These are phyloP conservation scores for Quambalaria eucalypti DNA, from an alignment of 1,284 basidiomycete species.

Conservation along the genomic window DNA sequence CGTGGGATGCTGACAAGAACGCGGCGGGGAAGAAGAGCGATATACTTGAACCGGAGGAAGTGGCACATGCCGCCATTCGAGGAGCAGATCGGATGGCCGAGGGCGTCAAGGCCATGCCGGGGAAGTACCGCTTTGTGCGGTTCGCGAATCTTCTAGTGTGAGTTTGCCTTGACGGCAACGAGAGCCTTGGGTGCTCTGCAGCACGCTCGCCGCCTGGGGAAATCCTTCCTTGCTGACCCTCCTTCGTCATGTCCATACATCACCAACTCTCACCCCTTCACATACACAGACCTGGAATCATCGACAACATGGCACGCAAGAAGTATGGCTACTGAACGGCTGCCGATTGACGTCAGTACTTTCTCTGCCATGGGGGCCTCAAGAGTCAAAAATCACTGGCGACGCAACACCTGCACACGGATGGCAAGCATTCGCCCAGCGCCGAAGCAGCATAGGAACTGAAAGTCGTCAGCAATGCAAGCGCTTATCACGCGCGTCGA, in stretches of 20 bases:
- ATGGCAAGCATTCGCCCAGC: no score
- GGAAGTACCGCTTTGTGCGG: slow-evolving; percentile 20
- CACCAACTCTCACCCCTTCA: no score
- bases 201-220: neutral
- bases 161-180: slow-evolving; percentile 4
- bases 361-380: no score
- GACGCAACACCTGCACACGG: no score
- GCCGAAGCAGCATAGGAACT: no score
- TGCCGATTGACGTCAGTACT: no score
- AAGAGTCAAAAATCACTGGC: no score
- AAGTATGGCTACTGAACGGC: slow-evolving; percentile 19
- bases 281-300: slow-evolving; percentile 5
- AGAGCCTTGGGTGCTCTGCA: neutral
- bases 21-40: slow-evolving; percentile 18
- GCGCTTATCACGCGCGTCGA: no score
- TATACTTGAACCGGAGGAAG: slow-evolving; percentile 16
- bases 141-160: slow-evolving; percentile 16
- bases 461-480: no score
- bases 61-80: slow-evolving; percentile 23
- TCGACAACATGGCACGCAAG: slow-evolving; percentile 9
- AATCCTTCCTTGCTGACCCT: neutral
- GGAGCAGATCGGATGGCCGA: slow-evolving; percentile 20
- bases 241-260: neutral
- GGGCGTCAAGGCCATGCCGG: slow-evolving; percentile 19
- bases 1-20: slow-evolving; percentile 19